phyloP scores from a whole-genome alignment of 192 early-diverging fungal genomes.

The Polychytrium aggregatum region DNA sequence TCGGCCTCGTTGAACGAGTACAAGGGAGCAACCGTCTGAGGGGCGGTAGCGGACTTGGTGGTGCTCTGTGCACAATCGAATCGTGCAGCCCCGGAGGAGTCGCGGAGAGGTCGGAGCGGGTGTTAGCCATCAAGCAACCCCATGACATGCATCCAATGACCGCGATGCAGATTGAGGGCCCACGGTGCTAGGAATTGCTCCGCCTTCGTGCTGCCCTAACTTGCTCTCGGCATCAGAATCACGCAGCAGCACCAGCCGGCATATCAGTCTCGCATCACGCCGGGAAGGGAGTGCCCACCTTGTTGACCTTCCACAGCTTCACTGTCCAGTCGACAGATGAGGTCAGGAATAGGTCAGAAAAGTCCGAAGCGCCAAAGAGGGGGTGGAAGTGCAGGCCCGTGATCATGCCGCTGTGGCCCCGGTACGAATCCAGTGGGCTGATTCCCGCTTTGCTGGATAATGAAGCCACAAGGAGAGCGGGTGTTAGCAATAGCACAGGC shows the following conservation, averaged over 20 bases:
- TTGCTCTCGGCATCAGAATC: too few relatives aligned
- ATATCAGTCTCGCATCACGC: too few relatives aligned
- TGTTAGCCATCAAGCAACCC: too few relatives aligned
- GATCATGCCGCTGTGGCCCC: constrained; percentile 78
- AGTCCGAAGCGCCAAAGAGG: constrained; percentile 61
- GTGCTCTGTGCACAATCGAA: too few relatives aligned
- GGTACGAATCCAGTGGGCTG: constrained; percentile 72
- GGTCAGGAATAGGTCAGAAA: constrained; percentile 86
- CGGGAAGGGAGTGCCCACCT: too few relatives aligned
- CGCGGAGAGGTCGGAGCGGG: constrained; percentile 4
- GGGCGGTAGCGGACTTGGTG: constrained; percentile 5
- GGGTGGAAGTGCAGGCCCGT: constrained; percentile 92
- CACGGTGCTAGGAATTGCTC: too few relatives aligned
- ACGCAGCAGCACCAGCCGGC: too few relatives aligned
- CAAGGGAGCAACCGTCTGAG: constrained; percentile 47
- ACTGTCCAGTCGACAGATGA: constrained; percentile 94
- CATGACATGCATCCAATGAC: too few relatives aligned
- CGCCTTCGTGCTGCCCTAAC: too few relatives aligned
- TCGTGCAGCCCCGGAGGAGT: too few relatives aligned
- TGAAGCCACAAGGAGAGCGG: not conserved
- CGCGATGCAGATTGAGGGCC: too few relatives aligned
- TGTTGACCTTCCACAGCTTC: constrained; percentile 91
- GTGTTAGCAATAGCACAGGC: not conserved
- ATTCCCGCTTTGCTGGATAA: constrained; percentile 82
- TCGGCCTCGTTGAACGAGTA: constrained; percentile 84